Base-by-base conservation (phyloP, 2,329 filamentous ascomycete genomes). In the Aspergillus udagawae region DNA sequence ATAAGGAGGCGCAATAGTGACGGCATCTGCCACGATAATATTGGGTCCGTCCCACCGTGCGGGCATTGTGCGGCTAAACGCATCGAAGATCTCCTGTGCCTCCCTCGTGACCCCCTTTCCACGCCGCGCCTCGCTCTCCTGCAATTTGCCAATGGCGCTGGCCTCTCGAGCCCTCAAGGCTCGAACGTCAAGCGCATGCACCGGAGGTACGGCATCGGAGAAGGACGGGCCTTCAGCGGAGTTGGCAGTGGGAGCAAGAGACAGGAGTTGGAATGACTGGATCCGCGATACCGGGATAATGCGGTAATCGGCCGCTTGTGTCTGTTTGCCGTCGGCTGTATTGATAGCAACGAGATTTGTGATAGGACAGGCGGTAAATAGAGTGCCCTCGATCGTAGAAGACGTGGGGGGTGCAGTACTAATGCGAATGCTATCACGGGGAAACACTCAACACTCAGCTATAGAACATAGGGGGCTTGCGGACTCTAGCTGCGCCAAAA, bases 1-100 rank as follows among this genome's bases (percentile, higher is more conserved):
- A 67, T 87, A 88, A 2, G 85, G 85, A 14, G 82, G 75, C 21
- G 79, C 72, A 57, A 88, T 82, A 54, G 84, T 74, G 54, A 86
- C 84, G 3, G 81, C 78, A 63, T 87, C 84, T 53, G 82, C 83
- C 50, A 86, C 81, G 54, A 87, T 77, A 60, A 88, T 87, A 52
- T 78, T 78, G 35, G 77, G 74, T 20, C 80, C 81, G 62, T 83
- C 79, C 85, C 85, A 88, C 58, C 82, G 78, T 28, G 82, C 79
- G 9, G 83, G 83, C 67, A 84, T 85, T 70, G 83, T 84, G 64
- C 83, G 79, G 59, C 79, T 80, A 54, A 88, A 78, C 10, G 81
- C 79, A 73, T 87, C 84, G 64, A 85, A 88, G 17, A 88, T 75
- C 54, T 85, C 84, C 71, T 88, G 85, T 27, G 81, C 85, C 61